Base-by-base conservation (phyloP, 257 asterid species). In the Leonotis leonurus region DNA sequence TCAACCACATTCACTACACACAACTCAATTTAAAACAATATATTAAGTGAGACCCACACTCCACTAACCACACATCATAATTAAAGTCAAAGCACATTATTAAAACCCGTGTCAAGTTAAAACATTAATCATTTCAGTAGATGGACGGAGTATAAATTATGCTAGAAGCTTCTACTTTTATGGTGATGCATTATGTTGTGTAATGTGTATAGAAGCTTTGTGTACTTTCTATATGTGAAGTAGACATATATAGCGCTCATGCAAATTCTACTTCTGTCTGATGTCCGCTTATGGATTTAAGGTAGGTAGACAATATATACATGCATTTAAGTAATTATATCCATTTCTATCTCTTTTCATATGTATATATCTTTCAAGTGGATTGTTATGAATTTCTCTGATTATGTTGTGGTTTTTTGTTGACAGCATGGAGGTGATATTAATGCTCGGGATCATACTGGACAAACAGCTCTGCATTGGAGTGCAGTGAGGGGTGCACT, bases 401-500 rank as follows among this genome's bases (percentile, higher is more conserved):
- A 68, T 69, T 51, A 14, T 77, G 48, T 56, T 56, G 17, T 69
- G 68, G 68, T 68, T 56, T 62, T n/a, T 60, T 12, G 52, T 73
- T 70, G 61, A 70, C 94, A 93, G 99, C 97, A 82, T 8, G 99
- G 99, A 27, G 96, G 89, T 67, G 94, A 89, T 70, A 80, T 85
- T 52, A 80, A 70, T 78, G 99, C 97, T 14, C 77, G 94, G n/a
- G 99, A 93, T 73, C 95, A 87, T 78, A 82, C 94, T 2, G 96
- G 99, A 27, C 97, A 93, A 81, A 87, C 97, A 14, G 99, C 97
- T 51, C 72, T 93, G 80, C 99, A 93, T 58, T 93, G 99, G 99
- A 89, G 96, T 84, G 95, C 97, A 40, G 99, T 93, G 62, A 85
- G 95, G 78, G 99, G 99, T 72, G 85, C 97, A 62, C 71, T 78